phyloP scores from a whole-genome alignment of 2,329 filamentous ascomycete genomes.

The Neofusicoccum laricinum region DNA sequence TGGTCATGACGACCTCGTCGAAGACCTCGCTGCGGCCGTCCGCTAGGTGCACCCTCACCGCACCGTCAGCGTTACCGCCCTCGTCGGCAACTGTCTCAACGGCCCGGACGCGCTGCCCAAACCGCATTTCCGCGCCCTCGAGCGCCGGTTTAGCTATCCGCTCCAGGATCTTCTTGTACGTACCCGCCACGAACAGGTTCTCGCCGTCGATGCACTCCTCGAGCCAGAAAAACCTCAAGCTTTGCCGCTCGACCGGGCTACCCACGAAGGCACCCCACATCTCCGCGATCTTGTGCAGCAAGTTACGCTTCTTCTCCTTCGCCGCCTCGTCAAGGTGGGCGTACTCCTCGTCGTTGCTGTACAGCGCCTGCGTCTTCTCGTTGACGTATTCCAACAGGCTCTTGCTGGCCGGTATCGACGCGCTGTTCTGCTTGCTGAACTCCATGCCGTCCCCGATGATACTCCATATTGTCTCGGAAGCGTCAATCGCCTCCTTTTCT shows the following conservation, averaged over 20 bases:
- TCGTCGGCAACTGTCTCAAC: conserved; percentile 28
- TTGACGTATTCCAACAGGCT: conserved; percentile 59
- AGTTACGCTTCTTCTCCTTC: conserved; percentile 45
- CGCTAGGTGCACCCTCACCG: conserved; percentile 46
- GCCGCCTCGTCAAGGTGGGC: conserved; percentile 34
- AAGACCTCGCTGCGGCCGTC: conserved; percentile 51
- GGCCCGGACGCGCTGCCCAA: conserved; percentile 47
- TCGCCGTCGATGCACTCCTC: conserved; percentile 75
- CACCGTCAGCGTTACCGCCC: conserved; percentile 10
- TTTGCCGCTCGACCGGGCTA: conserved; percentile 61
- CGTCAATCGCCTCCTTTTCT: conserved; percentile 35
- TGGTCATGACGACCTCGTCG: conserved; percentile 67
- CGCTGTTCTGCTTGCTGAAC: conserved; percentile 58
- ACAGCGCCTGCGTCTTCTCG: conserved; percentile 46
- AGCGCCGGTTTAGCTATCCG: conserved; percentile 58
- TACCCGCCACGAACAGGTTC: conserved; percentile 62
- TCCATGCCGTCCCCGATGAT: conserved; percentile 67
- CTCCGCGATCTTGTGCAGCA: conserved; percentile 54
- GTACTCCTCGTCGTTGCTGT: conserved; percentile 23
- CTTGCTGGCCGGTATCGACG: conserved; percentile 49
- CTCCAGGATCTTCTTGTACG: conserved; percentile 59
- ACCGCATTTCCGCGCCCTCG: conserved; percentile 54
- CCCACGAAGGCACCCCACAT: conserved; percentile 72
- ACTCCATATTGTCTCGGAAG: conserved; percentile 60
- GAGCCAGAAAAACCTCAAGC: conserved; percentile 73